Evolutionary conservation across 1,139 yeast species (phyloP).

Genomic region (Pichia cactophila): DNA sequence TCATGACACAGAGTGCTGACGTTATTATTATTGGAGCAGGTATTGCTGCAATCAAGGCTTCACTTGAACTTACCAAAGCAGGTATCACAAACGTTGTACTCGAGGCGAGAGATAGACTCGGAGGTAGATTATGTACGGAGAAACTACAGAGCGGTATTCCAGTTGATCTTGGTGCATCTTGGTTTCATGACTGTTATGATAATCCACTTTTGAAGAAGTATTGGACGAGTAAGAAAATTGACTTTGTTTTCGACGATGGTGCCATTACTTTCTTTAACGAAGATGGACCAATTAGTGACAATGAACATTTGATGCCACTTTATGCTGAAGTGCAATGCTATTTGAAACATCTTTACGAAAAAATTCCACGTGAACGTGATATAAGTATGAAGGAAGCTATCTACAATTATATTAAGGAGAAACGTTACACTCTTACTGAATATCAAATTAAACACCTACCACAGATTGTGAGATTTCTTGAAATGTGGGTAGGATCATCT

Average conservation of each 20-base stretch:
- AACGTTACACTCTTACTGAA: constrained; percentile 40
- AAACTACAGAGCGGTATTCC: constrained; percentile 26
- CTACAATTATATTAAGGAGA: constrained; percentile 37
- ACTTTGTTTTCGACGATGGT: constrained; percentile 42
- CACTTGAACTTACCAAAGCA: constrained; percentile 32
- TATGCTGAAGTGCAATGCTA: constrained; percentile 52
- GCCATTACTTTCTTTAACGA: constrained; percentile 24
- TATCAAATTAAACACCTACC: constrained; percentile 46
- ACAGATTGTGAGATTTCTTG: constrained; percentile 41
- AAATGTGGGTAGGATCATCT: constrained; percentile 71
- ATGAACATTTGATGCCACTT: constrained; percentile 33
- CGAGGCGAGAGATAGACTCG: constrained; percentile 47
- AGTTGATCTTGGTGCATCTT: constrained; percentile 73
- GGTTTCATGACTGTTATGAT: constrained; percentile 77
- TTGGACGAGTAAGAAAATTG: constrained; percentile 27
- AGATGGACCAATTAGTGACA: constrained; percentile 19
- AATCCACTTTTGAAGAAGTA: constrained; percentile 59
- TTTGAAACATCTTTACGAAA: constrained; percentile 41
- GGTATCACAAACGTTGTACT: constrained; percentile 34
- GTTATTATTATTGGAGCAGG: constrained; percentile 33
- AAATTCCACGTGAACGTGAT: constrained; percentile 38
- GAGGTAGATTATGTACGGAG: constrained; percentile 46
- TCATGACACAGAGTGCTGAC: constrained; percentile 1
- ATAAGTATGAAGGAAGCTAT: constrained; percentile 23
- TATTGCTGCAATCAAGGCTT: constrained; percentile 38